phyloP scores from a whole-genome alignment of 257 asterid species.

The Cruciata laevipes region DNA sequence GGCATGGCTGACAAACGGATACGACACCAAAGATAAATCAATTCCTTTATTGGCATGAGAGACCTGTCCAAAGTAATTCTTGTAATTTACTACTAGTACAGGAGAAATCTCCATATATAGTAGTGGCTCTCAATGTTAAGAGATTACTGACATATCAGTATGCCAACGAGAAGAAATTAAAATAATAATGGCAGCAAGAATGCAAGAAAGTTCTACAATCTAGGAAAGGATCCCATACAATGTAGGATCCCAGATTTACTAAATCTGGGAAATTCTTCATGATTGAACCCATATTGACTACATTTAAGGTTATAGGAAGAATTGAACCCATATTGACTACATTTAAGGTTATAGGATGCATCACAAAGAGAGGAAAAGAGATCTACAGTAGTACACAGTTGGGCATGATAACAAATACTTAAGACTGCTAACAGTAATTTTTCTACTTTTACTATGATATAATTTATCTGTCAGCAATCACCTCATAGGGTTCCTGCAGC shows the following conservation, averaged over 20 bases:
- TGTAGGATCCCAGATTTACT: not conserved
- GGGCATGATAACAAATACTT: not conserved
- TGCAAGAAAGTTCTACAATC: not conserved
- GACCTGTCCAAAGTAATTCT: not conserved
- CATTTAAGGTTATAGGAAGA: not conserved
- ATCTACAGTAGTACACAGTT: not conserved
- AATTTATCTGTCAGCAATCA: constrained; percentile 18
- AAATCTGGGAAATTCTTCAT: not conserved
- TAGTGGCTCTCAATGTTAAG: not conserved
- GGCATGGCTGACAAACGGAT: not conserved
- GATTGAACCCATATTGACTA: not conserved
- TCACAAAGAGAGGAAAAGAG: not conserved
- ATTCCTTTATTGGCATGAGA: not conserved
- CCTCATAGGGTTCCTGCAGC: constrained; percentile 91
- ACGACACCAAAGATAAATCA: not conserved
- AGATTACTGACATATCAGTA: not conserved
- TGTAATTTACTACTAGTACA: not conserved
- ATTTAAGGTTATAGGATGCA: not conserved
- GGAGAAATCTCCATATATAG: not conserved
- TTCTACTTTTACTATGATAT: not conserved
- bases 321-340: not conserved
- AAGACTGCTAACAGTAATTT: not conserved
- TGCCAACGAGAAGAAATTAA: too few relatives aligned
- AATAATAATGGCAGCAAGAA: not conserved
- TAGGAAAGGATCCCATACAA: not conserved